Conservation (phyloP, 73 alveolate species). For the Stentor coeruleus region DNA sequence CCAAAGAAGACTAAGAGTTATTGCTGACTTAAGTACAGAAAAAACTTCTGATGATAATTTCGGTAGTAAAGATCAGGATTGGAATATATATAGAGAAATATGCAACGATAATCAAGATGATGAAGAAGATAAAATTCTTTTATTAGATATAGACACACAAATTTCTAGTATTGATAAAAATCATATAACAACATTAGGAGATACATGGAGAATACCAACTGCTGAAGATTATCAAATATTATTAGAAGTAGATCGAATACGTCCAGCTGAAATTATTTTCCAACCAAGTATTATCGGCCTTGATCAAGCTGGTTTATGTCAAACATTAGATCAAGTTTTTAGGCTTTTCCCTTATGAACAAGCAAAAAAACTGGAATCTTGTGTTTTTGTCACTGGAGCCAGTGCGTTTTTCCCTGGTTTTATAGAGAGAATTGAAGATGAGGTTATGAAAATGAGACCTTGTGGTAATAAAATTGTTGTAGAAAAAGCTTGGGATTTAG, state of each 20-base stretch:
- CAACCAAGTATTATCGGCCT: constrained; percentile 83
- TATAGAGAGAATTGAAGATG: constrained; percentile 69
- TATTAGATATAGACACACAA: constrained; percentile 78
- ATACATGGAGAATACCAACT: constrained; percentile 61
- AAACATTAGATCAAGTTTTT: constrained; percentile 64
- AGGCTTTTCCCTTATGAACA: constrained; percentile 33
- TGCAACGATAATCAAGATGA: constrained; percentile 70
- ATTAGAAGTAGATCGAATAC: constrained; percentile 78
- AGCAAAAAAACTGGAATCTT: constrained; percentile 41
- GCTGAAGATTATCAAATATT: constrained; percentile 77
- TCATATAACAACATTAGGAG: constrained; percentile 52
- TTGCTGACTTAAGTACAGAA: constrained; percentile 80
- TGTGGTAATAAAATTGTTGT: constrained; percentile 57
- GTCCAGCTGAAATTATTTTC: constrained; percentile 81
- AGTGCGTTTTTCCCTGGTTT: constrained; percentile 68
- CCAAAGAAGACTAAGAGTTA: constrained; percentile 78
- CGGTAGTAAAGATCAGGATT: constrained; percentile 91
- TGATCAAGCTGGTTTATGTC: constrained; percentile 87
- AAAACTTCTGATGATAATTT: constrained; percentile 70
- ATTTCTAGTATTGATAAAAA: constrained; percentile 74
- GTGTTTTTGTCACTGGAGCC: constrained; percentile 82
- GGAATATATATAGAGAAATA: constrained; percentile 90
- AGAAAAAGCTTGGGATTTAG: constrained; percentile 65
- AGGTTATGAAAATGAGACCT: constrained; percentile 63
- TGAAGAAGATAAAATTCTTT: constrained; percentile 78